Evolutionary conservation across 2,329 filamentous ascomycete genomes (phyloP).

Genomic region (Aspergillus flavus): DNA sequence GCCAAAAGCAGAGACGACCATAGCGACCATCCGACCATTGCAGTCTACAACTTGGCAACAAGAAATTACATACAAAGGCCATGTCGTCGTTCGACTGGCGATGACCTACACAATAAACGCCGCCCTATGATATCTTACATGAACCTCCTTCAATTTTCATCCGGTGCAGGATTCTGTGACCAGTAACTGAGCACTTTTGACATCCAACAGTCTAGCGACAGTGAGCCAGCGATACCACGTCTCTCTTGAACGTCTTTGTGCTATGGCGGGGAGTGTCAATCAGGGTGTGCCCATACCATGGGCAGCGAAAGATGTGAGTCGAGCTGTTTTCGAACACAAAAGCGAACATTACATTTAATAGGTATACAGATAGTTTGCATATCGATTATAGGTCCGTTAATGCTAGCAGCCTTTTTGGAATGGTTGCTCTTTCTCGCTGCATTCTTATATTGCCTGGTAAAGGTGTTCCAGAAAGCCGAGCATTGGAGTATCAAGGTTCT

Average conservation of each 20-base stretch:
- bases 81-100: neutral
- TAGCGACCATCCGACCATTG: neutral
- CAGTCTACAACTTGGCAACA: neutral
- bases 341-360: constrained; percentile 2
- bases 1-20: neutral
- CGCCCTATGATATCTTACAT: neutral
- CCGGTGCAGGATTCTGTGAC: neutral
- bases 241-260: neutral
- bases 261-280: neutral
- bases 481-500: constrained; percentile 80
- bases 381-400: constrained; percentile 74
- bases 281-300: constrained; percentile 26
- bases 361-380: constrained; percentile 76
- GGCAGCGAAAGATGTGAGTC: constrained; percentile 42
- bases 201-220: neutral
- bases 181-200: neutral
- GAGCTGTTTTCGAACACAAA: neutral
- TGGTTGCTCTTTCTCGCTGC: constrained; percentile 96
- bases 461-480: constrained; percentile 87
- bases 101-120: neutral
- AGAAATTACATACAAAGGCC: neutral
- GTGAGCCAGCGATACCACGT: neutral
- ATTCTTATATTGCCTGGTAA: constrained; percentile 86
- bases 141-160: neutral
- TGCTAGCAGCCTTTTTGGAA: constrained; percentile 83